These are phyloP conservation scores for Exobasidium rhododendri DNA, from an alignment of 1,284 basidiomycete species.

Conservation along the genomic window DNA sequence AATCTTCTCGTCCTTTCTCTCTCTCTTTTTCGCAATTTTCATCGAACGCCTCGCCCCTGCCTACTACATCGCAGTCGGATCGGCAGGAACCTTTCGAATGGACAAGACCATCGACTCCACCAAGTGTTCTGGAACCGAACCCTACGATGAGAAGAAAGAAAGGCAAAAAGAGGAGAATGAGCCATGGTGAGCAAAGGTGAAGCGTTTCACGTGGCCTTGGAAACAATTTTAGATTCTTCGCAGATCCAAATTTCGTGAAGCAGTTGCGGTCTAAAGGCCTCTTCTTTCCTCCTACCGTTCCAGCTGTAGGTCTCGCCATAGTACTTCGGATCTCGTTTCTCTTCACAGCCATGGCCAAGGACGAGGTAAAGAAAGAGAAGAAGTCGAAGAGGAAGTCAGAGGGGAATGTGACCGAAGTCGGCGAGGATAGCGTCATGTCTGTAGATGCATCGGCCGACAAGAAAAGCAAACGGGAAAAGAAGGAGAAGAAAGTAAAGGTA, in stretches of 20 bases:
- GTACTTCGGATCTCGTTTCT: no score
- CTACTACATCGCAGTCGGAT: neutral
- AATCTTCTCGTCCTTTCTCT: neutral
- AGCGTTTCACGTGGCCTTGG: no score
- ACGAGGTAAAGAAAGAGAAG: conserved; percentile 46
- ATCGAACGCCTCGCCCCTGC: neutral
- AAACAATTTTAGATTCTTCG: no score
- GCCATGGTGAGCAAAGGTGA: no score
- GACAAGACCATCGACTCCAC: no score
- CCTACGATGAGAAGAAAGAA: neutral
- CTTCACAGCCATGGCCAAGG: conserved; percentile 32
- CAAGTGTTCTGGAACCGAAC: no score
- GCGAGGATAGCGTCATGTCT: conserved; percentile 13
- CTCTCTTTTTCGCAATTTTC: neutral
- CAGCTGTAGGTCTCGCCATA: no score
- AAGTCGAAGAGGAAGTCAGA: conserved; percentile 39
- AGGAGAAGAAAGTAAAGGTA: conserved; percentile 32
- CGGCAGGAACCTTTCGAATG: no score
- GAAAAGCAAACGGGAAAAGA: conserved; percentile 38
- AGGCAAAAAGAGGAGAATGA: neutral
- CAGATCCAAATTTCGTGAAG: no score
- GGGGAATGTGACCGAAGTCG: conserved; percentile 18
- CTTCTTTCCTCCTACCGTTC: no score
- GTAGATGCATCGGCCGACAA: conserved; percentile 23
- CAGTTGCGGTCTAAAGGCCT: no score